Evolutionary conservation across 495 filamentous ascomycete genomes (phyloP), one percentile per base, ranked within the genome.

Genomic region (Podospora australis): DNA sequence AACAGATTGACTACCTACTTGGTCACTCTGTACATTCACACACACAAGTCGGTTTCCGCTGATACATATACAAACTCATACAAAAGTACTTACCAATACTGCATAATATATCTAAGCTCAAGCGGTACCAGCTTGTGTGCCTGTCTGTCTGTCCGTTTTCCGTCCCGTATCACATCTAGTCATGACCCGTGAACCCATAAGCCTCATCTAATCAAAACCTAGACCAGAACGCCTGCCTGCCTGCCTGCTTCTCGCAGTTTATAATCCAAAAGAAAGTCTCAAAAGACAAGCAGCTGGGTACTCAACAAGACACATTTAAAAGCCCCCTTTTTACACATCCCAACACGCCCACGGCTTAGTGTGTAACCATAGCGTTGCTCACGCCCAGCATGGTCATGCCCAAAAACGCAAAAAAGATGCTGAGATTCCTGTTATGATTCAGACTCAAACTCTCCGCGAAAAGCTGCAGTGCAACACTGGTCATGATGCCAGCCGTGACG

Each of bases 401-500:
- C 17, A 84, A 66, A 63, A 97, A 90, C 10, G 84, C 91, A 71
- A 87, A 94, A 4, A 78, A 74, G 53, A 94, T 89, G 57, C 87
- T 88, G 62, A 96, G 64, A 39, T 79, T 78, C 46, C 82, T 75
- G 51, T 83, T 83, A 67, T 97, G 92, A 35, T 84, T 87, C 55
- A 95, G 60, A 23, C 79, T 81, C 57, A 96, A 64, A 30, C 84
- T 86, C 69, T 98, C 90, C 10, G 81, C 82, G 61, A 95, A 96
- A 2, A 98, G 70, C 67, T 92, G 86, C 60, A 98, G 65, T 5
- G 84, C 90, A 23, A 98, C 92, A 48, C 81, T 90, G 23, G 86
- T 82, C 92, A 98, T 97, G 49, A 98, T 90, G 1, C 92, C 92
- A 0, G 90, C 84, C 0, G 89, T 96, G 16, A 82, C 74, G 16